Conservation (phyloP, 2,329 filamentous ascomycete genomes). For the Diaporthe destruens region DNA sequence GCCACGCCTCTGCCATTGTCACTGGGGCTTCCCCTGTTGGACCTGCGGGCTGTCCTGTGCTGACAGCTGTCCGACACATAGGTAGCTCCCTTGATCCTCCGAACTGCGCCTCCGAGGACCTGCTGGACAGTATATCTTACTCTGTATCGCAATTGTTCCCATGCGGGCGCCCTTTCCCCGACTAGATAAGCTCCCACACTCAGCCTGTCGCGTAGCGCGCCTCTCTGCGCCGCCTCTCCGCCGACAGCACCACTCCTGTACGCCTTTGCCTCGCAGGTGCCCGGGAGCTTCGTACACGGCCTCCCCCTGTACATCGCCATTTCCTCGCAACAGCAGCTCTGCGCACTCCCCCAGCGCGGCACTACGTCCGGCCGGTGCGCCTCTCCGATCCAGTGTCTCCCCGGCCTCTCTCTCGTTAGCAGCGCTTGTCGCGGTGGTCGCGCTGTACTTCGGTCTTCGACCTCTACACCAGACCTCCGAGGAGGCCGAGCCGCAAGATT, state of each 20-base stretch:
- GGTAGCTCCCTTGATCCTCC: conserved; percentile 26
- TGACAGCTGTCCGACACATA: conserved; percentile 35
- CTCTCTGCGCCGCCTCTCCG: conserved; percentile 24
- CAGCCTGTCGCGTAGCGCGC: conserved; percentile 15
- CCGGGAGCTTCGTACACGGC: neutral
- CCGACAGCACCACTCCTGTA: conserved; percentile 1
- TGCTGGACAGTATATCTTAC: conserved; percentile 17
- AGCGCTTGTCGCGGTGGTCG: conserved; percentile 16
- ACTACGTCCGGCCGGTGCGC: neutral
- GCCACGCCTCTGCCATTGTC: conserved; percentile 7
- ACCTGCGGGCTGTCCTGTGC: conserved; percentile 16
- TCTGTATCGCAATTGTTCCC: conserved; percentile 9
- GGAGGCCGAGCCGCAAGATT: conserved; percentile 27
- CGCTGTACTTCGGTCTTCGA: conserved; percentile 25
- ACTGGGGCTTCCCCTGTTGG: conserved; percentile 10
- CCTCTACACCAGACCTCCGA: neutral
- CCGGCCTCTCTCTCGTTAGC: conserved; percentile 25
- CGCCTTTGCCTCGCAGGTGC: neutral
- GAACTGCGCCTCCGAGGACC: conserved; percentile 18
- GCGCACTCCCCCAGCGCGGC: neutral
- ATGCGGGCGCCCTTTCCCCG: conserved; percentile 36
- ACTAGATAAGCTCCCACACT: conserved; percentile 27
- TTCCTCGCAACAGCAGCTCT: neutral
- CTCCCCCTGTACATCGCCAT: neutral
- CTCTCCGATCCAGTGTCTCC: conserved; percentile 39